These are phyloP conservation scores for Sporothrix protearum DNA, from an alignment of 2,329 filamentous ascomycete species.

Conservation along the genomic window DNA sequence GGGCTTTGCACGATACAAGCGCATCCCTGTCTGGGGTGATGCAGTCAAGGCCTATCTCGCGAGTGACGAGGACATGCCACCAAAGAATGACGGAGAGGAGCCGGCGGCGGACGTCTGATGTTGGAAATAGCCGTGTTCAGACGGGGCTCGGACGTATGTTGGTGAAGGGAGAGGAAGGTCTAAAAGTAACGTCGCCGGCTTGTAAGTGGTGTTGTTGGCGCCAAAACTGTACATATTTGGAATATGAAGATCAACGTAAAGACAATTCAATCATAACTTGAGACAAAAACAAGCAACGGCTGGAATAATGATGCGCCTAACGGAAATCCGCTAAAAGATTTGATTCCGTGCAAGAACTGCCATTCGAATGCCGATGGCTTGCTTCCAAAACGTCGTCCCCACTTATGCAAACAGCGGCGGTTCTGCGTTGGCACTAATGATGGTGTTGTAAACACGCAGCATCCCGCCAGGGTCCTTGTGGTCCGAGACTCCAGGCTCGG, in stretches of 20 bases:
- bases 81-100: not conserved
- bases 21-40: constrained; percentile 24
- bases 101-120: not conserved
- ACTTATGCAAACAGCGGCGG: constrained; percentile 21
- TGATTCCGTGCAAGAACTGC: too few relatives aligned
- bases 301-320: not conserved
- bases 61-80: constrained; percentile 20
- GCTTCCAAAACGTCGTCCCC: too few relatives aligned
- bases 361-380: too few relatives aligned
- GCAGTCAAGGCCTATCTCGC: constrained; percentile 23
- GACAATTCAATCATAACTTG: too few relatives aligned
- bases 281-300: not conserved
- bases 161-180: not conserved
- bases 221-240: not conserved
- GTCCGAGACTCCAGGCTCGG: not conserved
- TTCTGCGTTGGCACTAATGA: constrained; percentile 26
- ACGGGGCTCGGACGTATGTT: not conserved
- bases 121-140: not conserved
- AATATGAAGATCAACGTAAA: not conserved
- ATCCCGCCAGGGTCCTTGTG: not conserved
- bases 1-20: constrained; percentile 24
- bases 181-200: not conserved
- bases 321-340: too few relatives aligned
- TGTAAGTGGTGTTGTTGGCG: not conserved
- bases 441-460: constrained; percentile 23